Base-by-base conservation (phyloP, 768 basidiomycete genomes). In the Tylopilus felleus region DNA sequence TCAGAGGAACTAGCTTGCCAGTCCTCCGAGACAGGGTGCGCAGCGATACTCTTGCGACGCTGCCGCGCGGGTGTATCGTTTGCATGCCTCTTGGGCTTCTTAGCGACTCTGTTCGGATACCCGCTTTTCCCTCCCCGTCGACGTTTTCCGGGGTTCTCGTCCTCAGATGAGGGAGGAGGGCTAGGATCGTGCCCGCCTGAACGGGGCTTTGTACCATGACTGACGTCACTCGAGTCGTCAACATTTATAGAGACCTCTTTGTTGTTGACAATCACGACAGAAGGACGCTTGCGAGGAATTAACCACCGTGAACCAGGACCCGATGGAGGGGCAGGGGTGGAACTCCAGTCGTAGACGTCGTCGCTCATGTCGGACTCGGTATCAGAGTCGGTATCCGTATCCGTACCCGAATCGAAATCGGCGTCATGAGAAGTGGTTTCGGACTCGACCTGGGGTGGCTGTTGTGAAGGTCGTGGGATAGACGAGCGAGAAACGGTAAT, bases 281-380 rank as follows among this genome's bases (percentile, higher is more conserved):
- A 71, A 8, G 62, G 56, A 33, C 60, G 59, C 35, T 56, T 65
- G 39, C 58, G 60, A 4, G 62, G 59, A 27, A 62, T 58, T 1
- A 68, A 35, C 63, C 63, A 65, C 25, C 35, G 47, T 3, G 58
- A 43, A 21, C 53, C 39, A 38, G 60, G 60, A 31, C 43, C 58
- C 5, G 59, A 36, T 8, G 45, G 43, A 14, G 55, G 53, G n/a
- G 35, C 53, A n/a, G 21, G 52, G 4, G 45, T 29, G 7, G 27
- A 33, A 29, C 28, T 57, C 54, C 64, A 57, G 38, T 62, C 55
- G 40, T 54, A 56, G n/a, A 28, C 53, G 19, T 51, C 47, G 29
- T 64, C 54, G 39, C 48, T 56, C 23, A 16, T 57, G 14, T 71
- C 63, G 4, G 47, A 49, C 36, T 60, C 61, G 0, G 61, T 51